Evolutionary conservation across 805 yeast genomes (phyloP), one percentile per base, ranked within the genome.

Genomic region (Blastobotrys parvus): DNA sequence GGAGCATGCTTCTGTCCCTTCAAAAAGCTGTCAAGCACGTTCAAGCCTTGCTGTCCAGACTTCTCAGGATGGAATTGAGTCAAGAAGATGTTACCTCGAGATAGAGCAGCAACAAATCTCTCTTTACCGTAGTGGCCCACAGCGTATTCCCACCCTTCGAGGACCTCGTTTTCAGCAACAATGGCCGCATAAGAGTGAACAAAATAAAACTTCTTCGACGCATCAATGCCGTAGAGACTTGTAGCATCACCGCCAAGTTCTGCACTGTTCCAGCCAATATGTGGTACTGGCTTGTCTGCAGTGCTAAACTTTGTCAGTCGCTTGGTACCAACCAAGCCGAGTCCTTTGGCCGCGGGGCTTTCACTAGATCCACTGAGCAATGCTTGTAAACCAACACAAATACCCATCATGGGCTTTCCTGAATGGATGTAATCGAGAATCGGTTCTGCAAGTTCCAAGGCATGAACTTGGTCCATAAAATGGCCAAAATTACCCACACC

Each of bases 61-160:
- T 92, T 92, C 60, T 92, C 99, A n/a, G 99, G 99, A 64, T 92
- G 99, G 63, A 92, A 92, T 62, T 92, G 99, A 1, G 97, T 92
- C 35, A 97, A 95, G 64, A 92, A 85, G 8, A 90, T 68, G 49
- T 87, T 89, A 46, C 72, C 86, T 56, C 73, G 81, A 23, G 79
- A 60, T 39, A 89, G 61, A 0, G 97, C 92, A 13, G 97, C 94
- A 47, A 92, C 68, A 54, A 89, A 92, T 40, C 64, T 70, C 63
- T 92, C 89, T 21, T 77, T 61, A 1, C 94, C 94, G 61, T 92
- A 92, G 43, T 64, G 68, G 1, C 92, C 75, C 36, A 74, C 63
- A 0, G 88, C 87, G 43, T 83, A 69, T 29, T 78, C 75, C 95
- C 96, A 90, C 18, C 77, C 77, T 4, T 53, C 49, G 50, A 44